These are phyloP conservation scores for Cladochytrium replicatum DNA, from an alignment of 192 early-diverging fungal genomes.

Conservation along the genomic window DNA sequence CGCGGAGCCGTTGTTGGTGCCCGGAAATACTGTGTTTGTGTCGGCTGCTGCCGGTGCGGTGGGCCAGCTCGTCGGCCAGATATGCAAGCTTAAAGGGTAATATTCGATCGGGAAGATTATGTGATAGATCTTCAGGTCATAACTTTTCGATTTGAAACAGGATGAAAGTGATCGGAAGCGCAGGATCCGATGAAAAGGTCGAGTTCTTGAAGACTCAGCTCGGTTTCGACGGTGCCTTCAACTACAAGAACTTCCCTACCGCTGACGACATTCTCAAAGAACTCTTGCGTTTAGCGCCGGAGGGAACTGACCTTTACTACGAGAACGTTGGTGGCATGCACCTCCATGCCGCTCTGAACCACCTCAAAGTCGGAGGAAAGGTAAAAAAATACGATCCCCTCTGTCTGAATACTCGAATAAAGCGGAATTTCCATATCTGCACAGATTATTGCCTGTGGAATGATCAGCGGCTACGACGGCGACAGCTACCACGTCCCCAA, in stretches of 20 bases:
- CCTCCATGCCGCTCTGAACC: constrained; percentile 57
- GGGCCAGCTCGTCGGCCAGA: constrained; percentile 67
- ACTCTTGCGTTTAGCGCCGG: constrained; percentile 55
- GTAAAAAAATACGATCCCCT: no score
- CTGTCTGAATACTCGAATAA: no score
- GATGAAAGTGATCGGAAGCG: constrained; percentile 75
- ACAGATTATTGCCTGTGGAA: no score
- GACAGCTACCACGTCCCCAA: constrained; percentile 57
- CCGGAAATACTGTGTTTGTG: constrained; percentile 74
- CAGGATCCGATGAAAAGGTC: constrained; percentile 78
- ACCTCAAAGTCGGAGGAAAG: no score
- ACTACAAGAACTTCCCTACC: constrained; percentile 75
- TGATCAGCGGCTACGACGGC: no score
- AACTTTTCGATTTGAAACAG: no score
- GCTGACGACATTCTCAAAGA: constrained; percentile 39
- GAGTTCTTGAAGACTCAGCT: constrained; percentile 49
- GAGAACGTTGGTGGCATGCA: constrained; percentile 76
- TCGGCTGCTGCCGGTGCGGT: constrained; percentile 70
- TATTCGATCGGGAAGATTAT: no score
- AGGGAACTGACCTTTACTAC: constrained; percentile 83
- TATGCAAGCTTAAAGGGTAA: constrained; percentile 68
- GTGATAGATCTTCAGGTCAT: no score
- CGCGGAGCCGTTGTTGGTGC: constrained; percentile 64
- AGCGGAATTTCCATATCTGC: no score
- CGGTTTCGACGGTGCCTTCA: constrained; percentile 79